Evolutionary conservation across 768 basidiomycete genomes (phyloP).

Genomic region (Suillus luteus): DNA sequence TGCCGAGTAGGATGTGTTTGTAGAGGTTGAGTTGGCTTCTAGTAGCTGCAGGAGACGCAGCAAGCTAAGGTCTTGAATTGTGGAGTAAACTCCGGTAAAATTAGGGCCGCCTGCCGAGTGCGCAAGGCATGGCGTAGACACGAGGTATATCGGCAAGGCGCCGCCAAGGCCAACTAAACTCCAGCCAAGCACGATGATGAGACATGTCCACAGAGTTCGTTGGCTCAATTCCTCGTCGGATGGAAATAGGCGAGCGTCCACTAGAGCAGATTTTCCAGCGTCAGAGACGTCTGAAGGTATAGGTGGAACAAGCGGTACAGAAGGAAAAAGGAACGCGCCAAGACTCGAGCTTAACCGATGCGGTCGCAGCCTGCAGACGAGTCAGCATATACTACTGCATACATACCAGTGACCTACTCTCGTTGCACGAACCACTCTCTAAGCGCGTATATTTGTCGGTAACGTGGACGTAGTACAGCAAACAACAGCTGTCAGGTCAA

Average conservation of each 20-base stretch:
- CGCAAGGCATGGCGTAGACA: constrained; percentile 68
- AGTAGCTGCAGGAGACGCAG: constrained; percentile 68
- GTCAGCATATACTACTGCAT: constrained; percentile 15
- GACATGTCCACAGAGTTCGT: constrained; percentile 65
- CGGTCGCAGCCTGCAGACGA: constrained; percentile 57
- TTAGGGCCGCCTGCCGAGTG: constrained; percentile 43
- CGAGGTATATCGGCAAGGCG: constrained; percentile 72
- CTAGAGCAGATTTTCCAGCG: constrained; percentile 48
- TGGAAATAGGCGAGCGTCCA: constrained; percentile 62
- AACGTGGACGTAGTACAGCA: constrained; percentile 66
- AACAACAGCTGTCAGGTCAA: constrained; percentile 53
- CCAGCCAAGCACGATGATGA: constrained; percentile 67
- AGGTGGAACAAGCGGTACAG: constrained; percentile 63
- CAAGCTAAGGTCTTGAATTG: constrained; percentile 75
- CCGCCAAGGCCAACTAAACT: constrained; percentile 68
- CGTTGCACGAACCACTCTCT: constrained; percentile 78
- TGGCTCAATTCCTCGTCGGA: constrained; percentile 77
- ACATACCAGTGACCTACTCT: constrained; percentile 49
- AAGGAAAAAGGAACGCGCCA: constrained; percentile 72
- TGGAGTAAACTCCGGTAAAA: constrained; percentile 63
- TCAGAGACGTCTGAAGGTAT: constrained; percentile 59
- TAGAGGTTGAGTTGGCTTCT: constrained; percentile 43
- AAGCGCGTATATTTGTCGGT: constrained; percentile 69
- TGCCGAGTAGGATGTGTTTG: constrained; percentile 24
- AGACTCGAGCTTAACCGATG: constrained; percentile 57